Evolutionary conservation across 2,329 filamentous ascomycete genomes (phyloP), one percentile per base, ranked within the genome.

Genomic region (Periconia macrospinosa): DNA sequence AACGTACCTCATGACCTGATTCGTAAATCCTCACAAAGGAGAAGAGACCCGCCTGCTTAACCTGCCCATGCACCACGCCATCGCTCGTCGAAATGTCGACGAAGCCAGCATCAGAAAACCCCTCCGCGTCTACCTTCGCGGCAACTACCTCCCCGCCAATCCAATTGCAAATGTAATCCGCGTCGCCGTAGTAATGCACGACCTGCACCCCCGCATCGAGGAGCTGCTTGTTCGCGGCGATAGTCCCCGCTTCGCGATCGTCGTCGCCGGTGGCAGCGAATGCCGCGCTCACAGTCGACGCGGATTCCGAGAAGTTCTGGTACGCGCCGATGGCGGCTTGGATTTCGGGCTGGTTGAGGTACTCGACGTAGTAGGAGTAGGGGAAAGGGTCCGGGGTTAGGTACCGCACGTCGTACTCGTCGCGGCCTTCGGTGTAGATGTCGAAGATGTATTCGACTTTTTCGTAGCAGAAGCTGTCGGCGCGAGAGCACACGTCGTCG

Each of bases 381-480:
- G 84, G 84, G 65, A 86, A 86, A 0, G 83, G 83, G 63, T 86
- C 81, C 0, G 81, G 79, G 0, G 56, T 62, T 6, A 84, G 71
- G 55, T 85, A 79, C 35, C 84, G 78, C 60, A 86, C 78, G 59
- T 87, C 85, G 66, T 86, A 86, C 61, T 84, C 79, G 67, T 86
- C 82, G 37, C 84, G 77, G 1, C 75, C 76, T 13, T 45, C 43
- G 0, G 79, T 71, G 56, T 81, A 78, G n/a, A 70, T 66, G 61
- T 84, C 81, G 49, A 81, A 82, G 15, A 83, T 59, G 15, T 56
- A 61, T 58, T 86, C 81, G 2, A 87, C 81, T 27, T 83, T 73
- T 48, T 72, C 55, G 35, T 71, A 73, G 71, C 84, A 87, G 68
- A 84, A 86, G 52, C 69, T 71, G 66, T 86, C 83, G 2, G 85